Conservation (phyloP, 345 rosid species). For the Corchorus olitorius region DNA sequence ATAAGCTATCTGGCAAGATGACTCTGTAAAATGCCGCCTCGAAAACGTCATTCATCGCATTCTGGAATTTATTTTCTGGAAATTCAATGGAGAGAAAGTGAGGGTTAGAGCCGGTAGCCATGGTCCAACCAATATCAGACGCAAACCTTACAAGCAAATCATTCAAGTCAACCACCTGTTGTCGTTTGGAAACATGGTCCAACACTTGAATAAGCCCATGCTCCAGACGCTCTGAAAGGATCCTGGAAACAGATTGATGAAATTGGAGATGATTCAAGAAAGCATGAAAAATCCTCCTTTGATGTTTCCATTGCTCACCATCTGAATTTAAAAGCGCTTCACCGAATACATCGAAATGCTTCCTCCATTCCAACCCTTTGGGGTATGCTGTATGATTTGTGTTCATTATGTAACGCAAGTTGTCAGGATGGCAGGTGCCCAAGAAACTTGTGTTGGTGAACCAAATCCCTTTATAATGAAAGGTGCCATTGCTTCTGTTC, state of each 20-base stretch:
- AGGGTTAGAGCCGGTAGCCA: slow-evolving; percentile 10
- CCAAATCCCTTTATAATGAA: background rate
- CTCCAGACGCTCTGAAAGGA: background rate
- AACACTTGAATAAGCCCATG: slow-evolving; percentile 13
- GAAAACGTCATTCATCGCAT: slow-evolving; percentile 18
- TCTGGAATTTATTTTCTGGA: background rate
- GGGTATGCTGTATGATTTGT: background rate
- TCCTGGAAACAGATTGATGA: background rate
- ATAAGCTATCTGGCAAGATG: slow-evolving; percentile 5
- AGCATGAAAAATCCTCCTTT: slow-evolving; percentile 6
- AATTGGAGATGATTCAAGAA: background rate
- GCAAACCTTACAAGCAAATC: slow-evolving; percentile 12
- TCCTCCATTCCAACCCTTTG: slow-evolving; percentile 13
- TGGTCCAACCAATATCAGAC: background rate
- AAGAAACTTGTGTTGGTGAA: background rate
- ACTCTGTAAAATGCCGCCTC: slow-evolving; percentile 5
- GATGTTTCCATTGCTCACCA: slow-evolving; percentile 21
- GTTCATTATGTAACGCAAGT: slow-evolving; percentile 10
- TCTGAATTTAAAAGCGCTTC: slow-evolving; percentile 23
- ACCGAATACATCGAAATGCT: slow-evolving; percentile 25
- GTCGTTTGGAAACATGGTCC: background rate
- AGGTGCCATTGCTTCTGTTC: background rate
- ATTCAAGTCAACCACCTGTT: slow-evolving; percentile 6
- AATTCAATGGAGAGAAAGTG: background rate
- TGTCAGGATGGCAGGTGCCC: background rate